Conservation (phyloP, 331 rosid species). For the Quercus tomentella region DNA sequence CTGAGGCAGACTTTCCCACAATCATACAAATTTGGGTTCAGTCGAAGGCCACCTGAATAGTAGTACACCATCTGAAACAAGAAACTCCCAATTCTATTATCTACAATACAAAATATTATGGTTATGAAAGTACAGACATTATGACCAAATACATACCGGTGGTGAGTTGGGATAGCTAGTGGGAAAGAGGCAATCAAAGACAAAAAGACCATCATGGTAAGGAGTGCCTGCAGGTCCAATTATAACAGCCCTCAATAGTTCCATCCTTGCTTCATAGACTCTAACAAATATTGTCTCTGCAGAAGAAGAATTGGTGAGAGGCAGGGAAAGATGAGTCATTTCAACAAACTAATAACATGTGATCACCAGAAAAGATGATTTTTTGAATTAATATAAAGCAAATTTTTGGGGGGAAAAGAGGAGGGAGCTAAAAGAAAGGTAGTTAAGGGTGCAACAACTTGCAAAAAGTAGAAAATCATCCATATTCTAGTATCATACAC, state of each 20-base stretch:
- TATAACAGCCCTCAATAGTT: conserved; percentile 69
- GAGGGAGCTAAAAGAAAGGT: neutral
- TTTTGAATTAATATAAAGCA: neutral
- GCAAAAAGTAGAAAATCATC: neutral
- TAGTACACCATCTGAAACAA: conserved; percentile 65
- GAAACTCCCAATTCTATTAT: conserved; percentile 16
- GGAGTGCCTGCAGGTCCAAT: conserved; percentile 84
- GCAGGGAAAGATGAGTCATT: conserved; percentile 2
- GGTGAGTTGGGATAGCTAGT: conserved; percentile 53
- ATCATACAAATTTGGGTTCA: conserved; percentile 72
- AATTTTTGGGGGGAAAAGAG: neutral
- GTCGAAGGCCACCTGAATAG: conserved; percentile 82
- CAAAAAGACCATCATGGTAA: conserved; percentile 84
- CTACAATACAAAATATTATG: conserved; percentile 4
- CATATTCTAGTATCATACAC: neutral
- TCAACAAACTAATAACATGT: neutral
- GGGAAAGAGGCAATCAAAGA: conserved; percentile 73
- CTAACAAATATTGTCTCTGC: conserved; percentile 75
- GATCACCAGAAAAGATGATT: neutral
- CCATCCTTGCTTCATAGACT: conserved; percentile 73
- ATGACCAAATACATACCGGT: conserved; percentile 53
- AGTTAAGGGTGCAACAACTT: neutral
- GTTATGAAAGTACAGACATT: neutral
- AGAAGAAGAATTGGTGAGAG: conserved; percentile 21
- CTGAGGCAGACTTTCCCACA: conserved; percentile 88